Conservation (phyloP, 345 rosid species). For the Eucalyptus cloeziana region DNA sequence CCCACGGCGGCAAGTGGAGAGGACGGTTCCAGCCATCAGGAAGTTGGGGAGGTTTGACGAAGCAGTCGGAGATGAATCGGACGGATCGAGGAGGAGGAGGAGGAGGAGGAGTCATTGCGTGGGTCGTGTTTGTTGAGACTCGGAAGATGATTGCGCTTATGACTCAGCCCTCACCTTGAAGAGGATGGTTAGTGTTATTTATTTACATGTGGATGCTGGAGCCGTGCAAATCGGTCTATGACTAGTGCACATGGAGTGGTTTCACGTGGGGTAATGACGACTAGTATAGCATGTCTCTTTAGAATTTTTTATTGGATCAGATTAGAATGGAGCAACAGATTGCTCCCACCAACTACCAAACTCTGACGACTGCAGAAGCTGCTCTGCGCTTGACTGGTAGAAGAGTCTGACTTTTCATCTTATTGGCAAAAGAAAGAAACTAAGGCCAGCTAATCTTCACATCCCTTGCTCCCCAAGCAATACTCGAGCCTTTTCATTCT, state of each 20-base stretch:
- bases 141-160: neutral
- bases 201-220: neutral
- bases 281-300: neutral
- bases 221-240: neutral
- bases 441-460: neutral
- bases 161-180: neutral
- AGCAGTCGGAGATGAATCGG: conserved; percentile 31
- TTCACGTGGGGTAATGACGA: neutral
- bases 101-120: neutral
- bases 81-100: neutral
- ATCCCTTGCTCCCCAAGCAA: neutral
- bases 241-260: neutral
- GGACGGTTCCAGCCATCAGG: conserved; percentile 22
- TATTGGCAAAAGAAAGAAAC: neutral
- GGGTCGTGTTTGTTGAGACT: neutral
- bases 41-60: conserved; percentile 29
- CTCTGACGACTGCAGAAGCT: no score
- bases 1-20: conserved; percentile 52
- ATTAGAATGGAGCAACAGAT: neutral
- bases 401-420: no score
- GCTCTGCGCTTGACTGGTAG: neutral
- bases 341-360: neutral
- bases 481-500: neutral
- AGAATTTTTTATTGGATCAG: neutral
- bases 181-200: neutral